Evolutionary conservation across 1,284 basidiomycete genomes (phyloP), one percentile per base, ranked within the genome.

Genomic region (Heterobasidion parviporum): DNA sequence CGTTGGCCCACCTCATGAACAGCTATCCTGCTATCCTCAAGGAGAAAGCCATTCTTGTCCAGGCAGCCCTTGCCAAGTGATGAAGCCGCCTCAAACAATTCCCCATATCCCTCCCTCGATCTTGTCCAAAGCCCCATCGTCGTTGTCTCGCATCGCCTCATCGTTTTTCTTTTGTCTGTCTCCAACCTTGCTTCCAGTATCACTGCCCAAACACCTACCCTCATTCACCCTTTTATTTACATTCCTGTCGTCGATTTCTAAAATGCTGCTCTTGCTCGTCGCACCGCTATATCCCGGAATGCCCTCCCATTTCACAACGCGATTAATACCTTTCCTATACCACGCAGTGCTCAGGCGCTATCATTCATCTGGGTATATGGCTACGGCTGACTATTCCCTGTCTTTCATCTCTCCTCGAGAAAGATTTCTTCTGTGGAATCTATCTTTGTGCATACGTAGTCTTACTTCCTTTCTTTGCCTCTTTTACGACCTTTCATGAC

Each of bases 1-100:
- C 90, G 1, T 77, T 94, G 44, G 87, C 89, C 8, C 89, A 93
- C 66, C 75, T 95, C 54, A 89, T 92, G 87, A 89, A 92, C 68
- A 88, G 87, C 65, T 94, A 92, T 67, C 87, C 91, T 7, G 74
- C 81, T 2, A 79, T 92, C 2, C 73, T 94, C 58, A 90, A 86
- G 71, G 89, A 91, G 68, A 92, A 91, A 69, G 85, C 38, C 5
- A 10, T 41, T 6, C 5, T 41, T n/a, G 38, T 41, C 6, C 38
- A 41, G 38, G 6, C 38, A n/a, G 10, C 38, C n/a, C 10, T 41
- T n/a, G 38, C 12, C 38, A 41, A 41, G 38, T 41, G n/a, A n/a
- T 10, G n/a, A n/a, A 10, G 10, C n/a, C 26, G 26, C 6, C 26
- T 26, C 26, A 4, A 5, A 26, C 4, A 26, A 26, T 26, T 26